Percentiles rank a stretch among this genome's conserved stretches.
phyloP scores from a whole-genome alignment of 2,329 filamentous ascomycete genomes.

The Diaporthe sp. region DNA sequence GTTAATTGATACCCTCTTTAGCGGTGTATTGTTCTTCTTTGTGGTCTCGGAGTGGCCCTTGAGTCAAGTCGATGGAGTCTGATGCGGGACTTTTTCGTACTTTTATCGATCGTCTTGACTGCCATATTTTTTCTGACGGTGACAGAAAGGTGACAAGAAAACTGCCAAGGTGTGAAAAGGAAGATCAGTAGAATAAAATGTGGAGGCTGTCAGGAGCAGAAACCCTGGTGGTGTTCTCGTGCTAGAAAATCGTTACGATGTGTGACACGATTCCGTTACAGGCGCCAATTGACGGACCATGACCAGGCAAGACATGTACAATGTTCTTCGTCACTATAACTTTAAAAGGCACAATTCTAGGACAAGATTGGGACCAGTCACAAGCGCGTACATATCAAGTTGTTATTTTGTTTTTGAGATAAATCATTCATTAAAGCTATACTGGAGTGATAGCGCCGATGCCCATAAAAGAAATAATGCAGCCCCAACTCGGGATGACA shows the following conservation, averaged over 20 bases:
- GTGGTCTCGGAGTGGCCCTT: background rate
- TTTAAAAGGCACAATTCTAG: too few relatives aligned
- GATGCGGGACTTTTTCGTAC: background rate
- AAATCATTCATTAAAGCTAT: constrained; percentile 30
- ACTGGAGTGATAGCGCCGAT: background rate
- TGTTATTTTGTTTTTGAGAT: background rate
- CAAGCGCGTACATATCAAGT: too few relatives aligned
- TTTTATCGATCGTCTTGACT: background rate
- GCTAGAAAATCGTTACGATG: background rate
- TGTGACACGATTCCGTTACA: too few relatives aligned
- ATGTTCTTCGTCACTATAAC: background rate
- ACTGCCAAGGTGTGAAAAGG: background rate
- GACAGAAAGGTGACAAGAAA: too few relatives aligned
- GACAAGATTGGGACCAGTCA: too few relatives aligned
- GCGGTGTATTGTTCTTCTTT: background rate
- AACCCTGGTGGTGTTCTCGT: background rate
- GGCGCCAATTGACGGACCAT: background rate
- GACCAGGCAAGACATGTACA: background rate
- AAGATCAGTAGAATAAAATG: background rate
- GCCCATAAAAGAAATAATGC: background rate
- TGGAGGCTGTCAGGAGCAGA: background rate
- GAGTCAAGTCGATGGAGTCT: background rate
- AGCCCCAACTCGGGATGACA: constrained; percentile 3
- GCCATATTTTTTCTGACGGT: background rate
- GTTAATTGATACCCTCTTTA: constrained; percentile 38